These are phyloP conservation scores for Trypanosoma grayi DNA, from an alignment of 208 protist genomes.

Conservation along the genomic window DNA sequence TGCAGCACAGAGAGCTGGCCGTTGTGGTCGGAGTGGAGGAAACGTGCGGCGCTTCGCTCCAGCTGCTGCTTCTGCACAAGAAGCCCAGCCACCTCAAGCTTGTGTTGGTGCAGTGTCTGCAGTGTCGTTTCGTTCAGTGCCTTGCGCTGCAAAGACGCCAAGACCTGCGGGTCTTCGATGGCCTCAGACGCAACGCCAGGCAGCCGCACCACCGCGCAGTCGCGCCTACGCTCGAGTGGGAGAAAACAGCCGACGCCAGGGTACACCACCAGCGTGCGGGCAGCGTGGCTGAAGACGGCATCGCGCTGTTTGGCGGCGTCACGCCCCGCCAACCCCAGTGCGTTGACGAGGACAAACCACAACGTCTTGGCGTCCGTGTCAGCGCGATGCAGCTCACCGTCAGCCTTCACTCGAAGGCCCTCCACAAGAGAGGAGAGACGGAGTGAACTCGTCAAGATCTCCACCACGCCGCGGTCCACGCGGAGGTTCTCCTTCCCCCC, in stretches of 20 bases:
- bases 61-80: slow-evolving; percentile 64
- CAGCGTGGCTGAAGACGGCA: slow-evolving; percentile 44
- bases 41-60: slow-evolving; percentile 50
- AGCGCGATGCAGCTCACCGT: slow-evolving; percentile 78
- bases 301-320: slow-evolving; percentile 42
- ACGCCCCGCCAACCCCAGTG: slow-evolving; percentile 36
- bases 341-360: slow-evolving; percentile 81
- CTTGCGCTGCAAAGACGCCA: slow-evolving; percentile 38
- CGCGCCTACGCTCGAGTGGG: slow-evolving; percentile 36
- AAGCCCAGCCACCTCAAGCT: slow-evolving; percentile 49
- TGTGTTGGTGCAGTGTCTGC: slow-evolving; percentile 37
- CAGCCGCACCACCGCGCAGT: slow-evolving; percentile 40
- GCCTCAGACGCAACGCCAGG: slow-evolving; percentile 54
- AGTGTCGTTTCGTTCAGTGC: slow-evolving; percentile 48
- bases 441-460: slow-evolving; percentile 61
- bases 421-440: slow-evolving; percentile 64
- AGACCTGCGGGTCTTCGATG: slow-evolving; percentile 33
- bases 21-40: slow-evolving; percentile 43
- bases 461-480: slow-evolving; percentile 40
- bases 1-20: slow-evolving; percentile 60
- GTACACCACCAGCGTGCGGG: slow-evolving; percentile 50
- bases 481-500: slow-evolving; percentile 11
- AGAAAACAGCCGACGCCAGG: slow-evolving; percentile 72
- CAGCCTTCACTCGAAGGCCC: slow-evolving; percentile 50
- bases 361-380: slow-evolving; percentile 81